phyloP scores from a whole-genome alignment of 208 protist genomes.

The Leishmania mexicana region DNA sequence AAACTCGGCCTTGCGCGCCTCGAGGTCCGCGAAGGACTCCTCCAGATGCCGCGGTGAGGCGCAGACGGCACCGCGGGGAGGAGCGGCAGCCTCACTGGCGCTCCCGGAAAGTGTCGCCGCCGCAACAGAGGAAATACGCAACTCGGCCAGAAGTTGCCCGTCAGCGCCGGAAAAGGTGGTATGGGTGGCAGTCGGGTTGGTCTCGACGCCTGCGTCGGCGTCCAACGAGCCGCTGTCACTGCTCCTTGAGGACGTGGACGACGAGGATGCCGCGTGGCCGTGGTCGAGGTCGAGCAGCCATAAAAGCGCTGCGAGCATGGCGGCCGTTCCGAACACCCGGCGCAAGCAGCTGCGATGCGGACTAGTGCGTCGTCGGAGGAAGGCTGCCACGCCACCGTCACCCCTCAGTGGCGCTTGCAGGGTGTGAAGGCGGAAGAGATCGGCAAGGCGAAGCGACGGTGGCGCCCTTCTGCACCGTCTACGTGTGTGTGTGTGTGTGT shows the following conservation, averaged over 20 bases:
- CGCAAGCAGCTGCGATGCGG: neutral
- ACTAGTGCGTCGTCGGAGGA: neutral
- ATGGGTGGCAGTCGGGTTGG: neutral
- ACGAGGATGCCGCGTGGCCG: conserved; percentile 3
- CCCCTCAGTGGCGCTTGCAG: neutral
- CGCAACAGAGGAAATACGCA: neutral
- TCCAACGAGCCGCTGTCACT: conserved; percentile 6
- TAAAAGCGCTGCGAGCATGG: conserved; percentile 21
- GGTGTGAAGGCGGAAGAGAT: neutral
- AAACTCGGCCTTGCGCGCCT: conserved; percentile 9
- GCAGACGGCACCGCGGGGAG: neutral
- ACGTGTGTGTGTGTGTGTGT: too few relatives aligned
- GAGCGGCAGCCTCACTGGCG: neutral
- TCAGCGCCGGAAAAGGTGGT: conserved; percentile 10
- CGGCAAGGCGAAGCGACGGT: neutral
- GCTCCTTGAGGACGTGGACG: neutral
- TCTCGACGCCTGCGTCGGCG: neutral
- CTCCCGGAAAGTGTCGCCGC: neutral
- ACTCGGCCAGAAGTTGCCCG: conserved; percentile 17
- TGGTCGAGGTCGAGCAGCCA: conserved; percentile 32
- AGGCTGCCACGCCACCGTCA: neutral
- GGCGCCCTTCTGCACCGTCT: neutral
- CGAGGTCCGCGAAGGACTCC: conserved; percentile 20
- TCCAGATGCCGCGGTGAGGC: neutral
- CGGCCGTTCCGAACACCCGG: neutral